Evolutionary conservation across 2,329 filamentous ascomycete species (phyloP), one percentile per base, ranked within the genome.

Genomic region (Penicillium sp.): DNA sequence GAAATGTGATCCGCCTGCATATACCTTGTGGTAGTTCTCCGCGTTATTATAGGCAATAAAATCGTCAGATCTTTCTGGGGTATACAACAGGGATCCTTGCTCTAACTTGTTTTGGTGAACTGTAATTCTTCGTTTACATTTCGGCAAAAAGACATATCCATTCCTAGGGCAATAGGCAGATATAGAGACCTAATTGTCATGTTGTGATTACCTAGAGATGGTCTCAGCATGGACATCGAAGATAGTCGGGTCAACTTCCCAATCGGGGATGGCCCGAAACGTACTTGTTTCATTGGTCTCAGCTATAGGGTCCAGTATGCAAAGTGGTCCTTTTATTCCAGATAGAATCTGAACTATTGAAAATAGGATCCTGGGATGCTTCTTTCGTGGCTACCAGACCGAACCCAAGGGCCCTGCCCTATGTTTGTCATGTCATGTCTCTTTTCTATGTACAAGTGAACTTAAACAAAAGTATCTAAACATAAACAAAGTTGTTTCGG

Each of bases 401-500:
- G 15, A 37, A 12, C 6, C 31, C 13, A 9, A 25, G 19, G 15
- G 31, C 31, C 46, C 19, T 13, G 9, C 15, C 21, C 46, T 35
- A 13, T 50, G 46, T 61, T 56, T 50, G n/a, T 52, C 40, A 45
- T 50, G 35, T 27, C 48, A 50, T 45, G 29, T 61, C 50, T 61
- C 51, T 62, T 51, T 48, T 61, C 58, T 64, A 68, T 62, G 17
- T 54, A 60, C 50, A 43, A 46, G 13, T 15, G 38, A 31, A 43
- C 25, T 8, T 6, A 49, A 50, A 60, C 37, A 43, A 41, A 41
- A 35, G 19, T 40, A 21, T 15, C 41, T 59, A 73, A 65, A 82
- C 62, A 75, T 86, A 86, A 63, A 84, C 84, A 73, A 97, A 97
- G 23, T 89, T 88, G 73, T 95, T 96, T 67, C 94, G 84, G 77